A percentile compares a stretch with the other conserved stretches of the same genome.
Conservation (phyloP, 768 basidiomycete species). For the Russula abietina region DNA sequence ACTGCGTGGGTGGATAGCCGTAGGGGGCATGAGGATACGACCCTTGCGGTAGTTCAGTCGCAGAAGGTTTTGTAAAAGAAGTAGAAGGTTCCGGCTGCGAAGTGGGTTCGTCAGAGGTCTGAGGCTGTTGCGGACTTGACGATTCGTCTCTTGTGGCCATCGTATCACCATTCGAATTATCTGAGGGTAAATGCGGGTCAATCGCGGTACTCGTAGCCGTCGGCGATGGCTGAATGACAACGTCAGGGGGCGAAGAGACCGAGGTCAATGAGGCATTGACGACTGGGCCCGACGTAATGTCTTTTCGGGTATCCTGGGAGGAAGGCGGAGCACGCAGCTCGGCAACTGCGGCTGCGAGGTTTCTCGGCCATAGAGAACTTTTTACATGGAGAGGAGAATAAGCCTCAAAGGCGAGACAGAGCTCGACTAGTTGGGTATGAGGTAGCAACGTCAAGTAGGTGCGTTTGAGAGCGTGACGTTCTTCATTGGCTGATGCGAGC, state of each 20-base stretch:
- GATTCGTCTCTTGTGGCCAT: neutral
- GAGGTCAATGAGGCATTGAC: conserved; percentile 22
- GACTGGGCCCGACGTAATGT: conserved; percentile 21
- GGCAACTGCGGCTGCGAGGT: conserved; percentile 59
- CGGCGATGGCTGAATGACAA: conserved; percentile 11
- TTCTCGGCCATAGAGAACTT: conserved; percentile 64
- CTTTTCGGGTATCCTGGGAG: conserved; percentile 25
- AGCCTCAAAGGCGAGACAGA: conserved; percentile 66
- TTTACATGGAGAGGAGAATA: conserved; percentile 62
- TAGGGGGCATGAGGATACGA: conserved; percentile 53
- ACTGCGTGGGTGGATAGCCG: conserved; percentile 39
- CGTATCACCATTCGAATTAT: neutral
- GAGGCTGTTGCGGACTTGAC: neutral
- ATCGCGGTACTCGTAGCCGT: conserved; percentile 19
- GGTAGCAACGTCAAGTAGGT: conserved; percentile 65
- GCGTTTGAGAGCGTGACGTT: conserved; percentile 56
- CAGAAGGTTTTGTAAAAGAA: neutral
- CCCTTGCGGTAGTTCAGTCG: neutral
- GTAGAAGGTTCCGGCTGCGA: conserved; percentile 1
- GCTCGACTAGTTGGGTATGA: conserved; percentile 68
- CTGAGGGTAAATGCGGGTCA: neutral
- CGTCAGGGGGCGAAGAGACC: conserved; percentile 22
- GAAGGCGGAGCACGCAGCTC: conserved; percentile 34
- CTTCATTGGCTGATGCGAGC: conserved; percentile 35
- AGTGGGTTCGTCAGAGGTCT: neutral